Evolutionary conservation across 768 basidiomycete genomes (phyloP).

Genomic region (Suillus brevipes): DNA sequence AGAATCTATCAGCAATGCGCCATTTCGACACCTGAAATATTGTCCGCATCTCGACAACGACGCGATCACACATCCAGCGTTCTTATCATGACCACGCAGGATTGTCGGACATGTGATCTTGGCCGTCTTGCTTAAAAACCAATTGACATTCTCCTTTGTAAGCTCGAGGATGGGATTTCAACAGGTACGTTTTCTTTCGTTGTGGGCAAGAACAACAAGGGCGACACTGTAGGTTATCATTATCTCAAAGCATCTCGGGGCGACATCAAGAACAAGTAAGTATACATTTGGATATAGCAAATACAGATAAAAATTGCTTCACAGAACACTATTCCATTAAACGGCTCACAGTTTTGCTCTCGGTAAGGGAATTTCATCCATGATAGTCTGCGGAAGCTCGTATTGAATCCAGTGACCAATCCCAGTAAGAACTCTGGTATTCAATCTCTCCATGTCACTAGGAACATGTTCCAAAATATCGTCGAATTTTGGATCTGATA

Average conservation of each 20-base stretch:
- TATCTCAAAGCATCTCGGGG: not conserved
- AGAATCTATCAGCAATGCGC: not conserved
- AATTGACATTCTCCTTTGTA: not conserved
- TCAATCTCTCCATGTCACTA: not conserved
- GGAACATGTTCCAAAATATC: not conserved
- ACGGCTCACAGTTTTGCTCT: not conserved
- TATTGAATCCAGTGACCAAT: conserved; percentile 7
- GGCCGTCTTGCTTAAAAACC: not conserved
- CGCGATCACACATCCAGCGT: not conserved
- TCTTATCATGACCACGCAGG: not conserved
- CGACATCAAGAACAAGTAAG: not conserved
- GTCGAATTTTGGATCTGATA: not conserved
- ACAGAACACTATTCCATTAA: not conserved
- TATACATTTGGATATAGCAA: not conserved
- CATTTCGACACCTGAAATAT: not conserved
- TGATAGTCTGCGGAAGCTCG: conserved; percentile 7
- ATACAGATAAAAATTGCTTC: not conserved
- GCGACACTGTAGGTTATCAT: not conserved
- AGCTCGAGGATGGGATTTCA: not conserved
- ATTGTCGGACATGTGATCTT: not conserved
- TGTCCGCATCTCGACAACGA: not conserved
- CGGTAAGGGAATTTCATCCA: conserved; percentile 5
- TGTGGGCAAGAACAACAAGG: not conserved
- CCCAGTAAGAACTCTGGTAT: not conserved
- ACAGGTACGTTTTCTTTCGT: not conserved